Evolutionary conservation across 2,329 filamentous ascomycete genomes (phyloP).

Genomic region (Scedosporium minutisporum): DNA sequence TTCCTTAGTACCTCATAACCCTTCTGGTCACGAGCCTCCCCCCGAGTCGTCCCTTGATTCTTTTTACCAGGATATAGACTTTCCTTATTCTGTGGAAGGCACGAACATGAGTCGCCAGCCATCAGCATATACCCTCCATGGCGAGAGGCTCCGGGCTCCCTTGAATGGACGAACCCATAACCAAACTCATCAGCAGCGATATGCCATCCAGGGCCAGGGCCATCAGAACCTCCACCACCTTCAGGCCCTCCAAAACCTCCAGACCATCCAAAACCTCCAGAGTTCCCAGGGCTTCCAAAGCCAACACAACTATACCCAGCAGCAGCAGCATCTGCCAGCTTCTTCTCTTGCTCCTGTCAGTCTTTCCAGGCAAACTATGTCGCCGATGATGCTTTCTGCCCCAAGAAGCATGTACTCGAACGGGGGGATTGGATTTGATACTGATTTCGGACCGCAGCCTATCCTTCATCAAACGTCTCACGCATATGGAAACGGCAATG

Average conservation of each 20-base stretch:
- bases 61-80: neutral
- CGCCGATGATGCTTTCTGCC: neutral
- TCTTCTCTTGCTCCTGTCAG: neutral
- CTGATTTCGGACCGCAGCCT: neutral
- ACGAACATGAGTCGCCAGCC: neutral
- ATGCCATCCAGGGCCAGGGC: neutral
- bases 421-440: neutral
- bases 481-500: neutral
- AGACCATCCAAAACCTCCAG: neutral
- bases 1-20: no score
- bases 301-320: neutral
- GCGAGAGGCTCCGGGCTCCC: neutral
- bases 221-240: neutral
- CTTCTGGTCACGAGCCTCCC: no score
- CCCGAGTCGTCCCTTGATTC: neutral
- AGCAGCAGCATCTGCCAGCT: neutral
- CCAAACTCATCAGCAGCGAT: neutral
- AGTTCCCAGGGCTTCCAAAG: neutral
- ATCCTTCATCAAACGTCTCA: neutral
- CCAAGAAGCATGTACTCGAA: neutral
- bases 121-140: neutral
- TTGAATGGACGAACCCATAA: neutral
- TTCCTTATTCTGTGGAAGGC: neutral
- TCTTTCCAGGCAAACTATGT: neutral
- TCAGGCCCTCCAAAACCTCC: neutral